Evolutionary conservation across 2,329 filamentous ascomycete genomes (phyloP).

Genomic region (Cladobotryum mycophilum): DNA sequence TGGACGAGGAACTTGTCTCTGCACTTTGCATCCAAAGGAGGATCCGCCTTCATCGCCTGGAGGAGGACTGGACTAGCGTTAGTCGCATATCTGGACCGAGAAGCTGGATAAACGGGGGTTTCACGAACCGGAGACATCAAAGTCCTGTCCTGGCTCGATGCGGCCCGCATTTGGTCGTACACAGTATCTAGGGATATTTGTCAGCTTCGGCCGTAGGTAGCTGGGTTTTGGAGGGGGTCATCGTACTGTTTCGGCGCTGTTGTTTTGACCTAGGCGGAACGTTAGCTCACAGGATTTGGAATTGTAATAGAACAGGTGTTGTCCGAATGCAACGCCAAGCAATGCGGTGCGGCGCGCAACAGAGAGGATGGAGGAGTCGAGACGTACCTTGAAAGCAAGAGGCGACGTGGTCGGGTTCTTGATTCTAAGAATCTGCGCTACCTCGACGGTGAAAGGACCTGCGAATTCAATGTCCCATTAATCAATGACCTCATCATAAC

Average conservation of each 20-base stretch:
- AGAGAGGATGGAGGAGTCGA: neutral
- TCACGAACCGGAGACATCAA: conserved; percentile 81
- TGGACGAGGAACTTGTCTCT: conserved; percentile 98
- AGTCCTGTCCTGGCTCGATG: conserved; percentile 82
- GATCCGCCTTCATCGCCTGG: conserved; percentile 96
- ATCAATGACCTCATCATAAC: conserved; percentile 4
- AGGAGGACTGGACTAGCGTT: conserved; percentile 63
- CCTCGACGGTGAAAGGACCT: conserved; percentile 64
- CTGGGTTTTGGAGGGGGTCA: conserved; percentile 27
- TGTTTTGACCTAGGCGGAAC: conserved; percentile 77
- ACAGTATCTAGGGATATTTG: conserved; percentile 67
- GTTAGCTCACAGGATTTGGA: conserved; percentile 13
- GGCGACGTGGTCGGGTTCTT: conserved; percentile 57
- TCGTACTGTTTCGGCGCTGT: conserved; percentile 94
- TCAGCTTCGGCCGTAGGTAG: conserved; percentile 17
- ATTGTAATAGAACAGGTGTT: conserved; percentile 8
- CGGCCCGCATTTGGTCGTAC: conserved; percentile 94
- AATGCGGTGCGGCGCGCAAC: conserved; percentile 1
- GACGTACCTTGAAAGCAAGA: conserved; percentile 62
- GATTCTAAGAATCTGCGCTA: conserved; percentile 58
- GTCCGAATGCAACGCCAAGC: neutral
- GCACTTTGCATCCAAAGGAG: conserved; percentile 78
- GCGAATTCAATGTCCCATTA: conserved; percentile 13
- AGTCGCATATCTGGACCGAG: conserved; percentile 14
- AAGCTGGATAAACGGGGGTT: neutral